Percentiles rank a stretch among this genome's conserved stretches.
These are phyloP conservation scores for Pseudisothecium myosuroides DNA, from an alignment of 225 moss, liverwort and hornwort genomes.

Conservation along the genomic window DNA sequence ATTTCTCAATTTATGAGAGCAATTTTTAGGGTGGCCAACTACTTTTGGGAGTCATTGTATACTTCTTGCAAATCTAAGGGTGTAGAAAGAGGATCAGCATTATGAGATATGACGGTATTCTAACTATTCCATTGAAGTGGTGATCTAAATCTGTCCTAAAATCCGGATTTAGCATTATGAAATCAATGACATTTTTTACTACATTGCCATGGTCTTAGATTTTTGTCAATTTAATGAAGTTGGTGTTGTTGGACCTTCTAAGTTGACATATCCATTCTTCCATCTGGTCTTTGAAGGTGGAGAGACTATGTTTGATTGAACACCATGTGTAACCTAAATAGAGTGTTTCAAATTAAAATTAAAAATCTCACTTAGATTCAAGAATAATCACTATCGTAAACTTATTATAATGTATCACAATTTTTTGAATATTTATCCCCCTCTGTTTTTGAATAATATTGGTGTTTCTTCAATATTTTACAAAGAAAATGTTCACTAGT, in stretches of 20 bases:
- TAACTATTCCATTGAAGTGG: no score
- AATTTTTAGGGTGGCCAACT: no score
- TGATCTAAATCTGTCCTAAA: no score
- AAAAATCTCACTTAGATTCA: background rate
- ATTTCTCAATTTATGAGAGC: no score
- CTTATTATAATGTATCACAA: rapidly evolving
- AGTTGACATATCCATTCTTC: background rate
- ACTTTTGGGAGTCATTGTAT: no score
- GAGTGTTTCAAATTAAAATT: background rate
- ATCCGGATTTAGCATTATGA: no score
- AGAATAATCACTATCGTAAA: background rate
- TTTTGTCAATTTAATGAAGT: background rate
- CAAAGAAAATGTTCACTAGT: no score
- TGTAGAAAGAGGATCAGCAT: background rate
- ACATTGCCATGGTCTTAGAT: background rate
- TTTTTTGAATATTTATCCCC: background rate
- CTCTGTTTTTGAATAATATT: no score
- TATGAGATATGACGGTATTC: rapidly evolving
- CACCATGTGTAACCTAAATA: background rate
- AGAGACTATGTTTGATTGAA: background rate
- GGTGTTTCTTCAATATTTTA: no score
- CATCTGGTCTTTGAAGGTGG: rapidly evolving
- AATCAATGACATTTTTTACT: background rate
- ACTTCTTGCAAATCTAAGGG: no score
- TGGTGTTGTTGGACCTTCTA: background rate